Evolutionary conservation across 345 rosid genomes (phyloP), one percentile per base, ranked within the genome.

Genomic region (Boechera retrofracta): DNA sequence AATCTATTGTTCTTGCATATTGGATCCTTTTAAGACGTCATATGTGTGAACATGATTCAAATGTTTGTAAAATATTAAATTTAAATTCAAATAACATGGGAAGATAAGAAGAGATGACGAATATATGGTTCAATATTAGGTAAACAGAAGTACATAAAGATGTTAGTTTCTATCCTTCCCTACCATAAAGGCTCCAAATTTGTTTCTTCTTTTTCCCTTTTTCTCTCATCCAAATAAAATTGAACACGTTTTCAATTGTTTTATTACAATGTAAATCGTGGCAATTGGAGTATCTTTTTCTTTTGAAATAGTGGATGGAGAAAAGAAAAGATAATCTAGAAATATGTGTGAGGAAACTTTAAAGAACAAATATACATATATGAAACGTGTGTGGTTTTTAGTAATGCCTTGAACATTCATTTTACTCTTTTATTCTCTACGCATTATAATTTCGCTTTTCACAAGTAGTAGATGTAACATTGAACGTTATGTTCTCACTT

Each of bases 171-270:
- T 78, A 72, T 76, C 80, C 12, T 76, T 76, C 75, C 31, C 57
- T 72, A 58, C 33, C 12, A 72, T 66, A 78, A 72, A 78, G 77
- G 42, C 31, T 78, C 24, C 39, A 12, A 72, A 59, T 52, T 72
- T 78, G 69, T 78, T 78, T 78, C 77, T 78, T 72, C 77, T 78
- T 78, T 72, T 65, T 8, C 73, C 39, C 5, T 35, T 38, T 38
- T 9, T 49, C 12, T 13, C n/a, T 10, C 47, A 44, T 36, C 36
- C 62, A 56, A 44, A 57, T 11, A 32, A 35, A 38, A 36, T 48
- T 45, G 33, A 64, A 55, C 76, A 77, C 81, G 81, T 77, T 77
- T 77, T 77, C 55, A 77, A 64, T 77, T 36, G 66, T 71, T 70
- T 13, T 12, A 54, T 69, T 5, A 29, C 36, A 64, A 77, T 64